phyloP scores from a whole-genome alignment of 441 rosid genomes.

The Gossypium lobatum region DNA sequence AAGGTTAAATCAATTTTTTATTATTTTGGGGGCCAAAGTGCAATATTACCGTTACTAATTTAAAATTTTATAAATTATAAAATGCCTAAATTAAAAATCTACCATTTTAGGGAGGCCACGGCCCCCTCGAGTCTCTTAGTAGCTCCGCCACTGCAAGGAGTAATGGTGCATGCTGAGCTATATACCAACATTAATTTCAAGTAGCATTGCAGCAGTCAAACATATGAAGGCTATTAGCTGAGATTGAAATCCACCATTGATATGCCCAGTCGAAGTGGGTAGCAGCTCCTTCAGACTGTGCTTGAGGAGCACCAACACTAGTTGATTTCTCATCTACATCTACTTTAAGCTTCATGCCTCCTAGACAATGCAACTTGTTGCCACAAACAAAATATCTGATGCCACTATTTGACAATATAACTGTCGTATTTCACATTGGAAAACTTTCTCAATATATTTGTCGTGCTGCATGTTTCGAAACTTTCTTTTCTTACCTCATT shows the following conservation, averaged over 20 bases:
- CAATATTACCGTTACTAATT: no score
- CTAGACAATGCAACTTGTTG: constrained; percentile 61
- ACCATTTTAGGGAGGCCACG: no score
- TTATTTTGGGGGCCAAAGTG: fast-evolving
- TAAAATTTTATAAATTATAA: no score
- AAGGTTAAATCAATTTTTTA: no score
- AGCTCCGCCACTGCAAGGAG: no score
- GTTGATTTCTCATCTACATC: constrained; percentile 37
- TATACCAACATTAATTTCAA: no score
- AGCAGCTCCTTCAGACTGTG: constrained; percentile 31
- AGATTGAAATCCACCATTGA: constrained; percentile 1
- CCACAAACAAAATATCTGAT: constrained; percentile 53
- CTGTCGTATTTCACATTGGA: constrained; percentile 65
- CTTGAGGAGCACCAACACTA: constrained; percentile 45
- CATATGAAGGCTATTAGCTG: constrained; percentile 3
- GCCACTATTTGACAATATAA: constrained; percentile 52
- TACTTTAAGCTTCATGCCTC: constrained; percentile 83
- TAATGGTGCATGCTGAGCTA: no score
- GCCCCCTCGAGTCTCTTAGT: no score
- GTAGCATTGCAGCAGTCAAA: no score
- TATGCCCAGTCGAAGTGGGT: neutral
- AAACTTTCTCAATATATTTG: constrained; percentile 37
- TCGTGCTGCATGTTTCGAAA: constrained; percentile 54
- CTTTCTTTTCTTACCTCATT: constrained; percentile 44
- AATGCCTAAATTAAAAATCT: no score